Evolutionary conservation across 169 alveolate genomes (phyloP).

Genomic region (Cryptosporidium sp.): DNA sequence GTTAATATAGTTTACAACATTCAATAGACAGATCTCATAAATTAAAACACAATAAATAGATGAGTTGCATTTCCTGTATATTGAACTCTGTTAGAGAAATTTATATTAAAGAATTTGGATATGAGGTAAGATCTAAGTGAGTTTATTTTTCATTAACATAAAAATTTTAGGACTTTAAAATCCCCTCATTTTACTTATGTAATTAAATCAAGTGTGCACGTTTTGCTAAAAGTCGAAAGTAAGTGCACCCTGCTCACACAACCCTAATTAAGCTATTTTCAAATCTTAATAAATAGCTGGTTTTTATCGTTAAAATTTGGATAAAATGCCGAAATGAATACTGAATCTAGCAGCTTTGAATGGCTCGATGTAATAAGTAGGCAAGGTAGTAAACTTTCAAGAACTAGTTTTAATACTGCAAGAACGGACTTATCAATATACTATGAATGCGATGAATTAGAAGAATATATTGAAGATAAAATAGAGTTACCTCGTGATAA

Average conservation of each 20-base stretch:
- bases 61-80: constrained; percentile 24
- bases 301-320: neutral
- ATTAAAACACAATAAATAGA: neutral
- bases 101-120: constrained; percentile 28
- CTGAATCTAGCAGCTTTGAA: constrained; percentile 16
- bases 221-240: neutral
- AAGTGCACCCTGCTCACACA: neutral
- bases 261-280: no score
- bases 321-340: neutral
- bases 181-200: constrained; percentile 52
- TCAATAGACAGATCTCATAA: no score
- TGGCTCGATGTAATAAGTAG: constrained; percentile 58
- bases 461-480: neutral
- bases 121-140: constrained; percentile 20
- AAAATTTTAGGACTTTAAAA: constrained; percentile 15
- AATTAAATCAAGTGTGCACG: neutral
- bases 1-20: neutral
- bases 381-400: constrained; percentile 58
- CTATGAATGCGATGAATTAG: constrained; percentile 16
- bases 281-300: no score
- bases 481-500: no score
- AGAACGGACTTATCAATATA: constrained; percentile 41
- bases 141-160: neutral
- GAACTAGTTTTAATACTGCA: constrained; percentile 61
- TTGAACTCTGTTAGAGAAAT: constrained; percentile 19